Conservation (phyloP, 2,329 filamentous ascomycete genomes). For the Colletotrichum phormii region DNA sequence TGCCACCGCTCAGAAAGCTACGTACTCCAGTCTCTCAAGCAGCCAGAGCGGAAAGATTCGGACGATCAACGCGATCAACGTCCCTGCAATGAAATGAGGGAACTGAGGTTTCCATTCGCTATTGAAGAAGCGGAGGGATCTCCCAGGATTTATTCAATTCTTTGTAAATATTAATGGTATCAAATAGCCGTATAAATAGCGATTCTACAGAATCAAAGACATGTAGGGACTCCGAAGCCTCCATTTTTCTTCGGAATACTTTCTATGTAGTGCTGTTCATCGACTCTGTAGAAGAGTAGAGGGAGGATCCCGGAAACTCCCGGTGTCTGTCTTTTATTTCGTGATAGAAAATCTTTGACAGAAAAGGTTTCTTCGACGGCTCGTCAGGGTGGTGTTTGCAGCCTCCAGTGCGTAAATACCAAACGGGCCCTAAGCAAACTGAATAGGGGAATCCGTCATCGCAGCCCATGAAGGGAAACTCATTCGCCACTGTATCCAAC, state of each 20-base stretch:
- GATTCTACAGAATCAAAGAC: no score
- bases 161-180: no score
- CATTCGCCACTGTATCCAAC: not conserved
- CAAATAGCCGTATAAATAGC: no score
- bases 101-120: not conserved
- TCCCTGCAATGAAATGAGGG: not conserved
- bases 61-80: not conserved
- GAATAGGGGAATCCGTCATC: not conserved
- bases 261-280: no score
- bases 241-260: no score
- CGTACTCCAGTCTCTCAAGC: not conserved
- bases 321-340: not conserved
- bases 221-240: no score
- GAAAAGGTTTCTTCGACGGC: not conserved
- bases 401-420: not conserved
- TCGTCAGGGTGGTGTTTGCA: constrained; percentile 19
- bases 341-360: not conserved
- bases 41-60: not conserved
- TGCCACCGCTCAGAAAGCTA: not conserved
- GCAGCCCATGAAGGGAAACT: not conserved
- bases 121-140: no score
- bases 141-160: no score
- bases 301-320: not conserved
- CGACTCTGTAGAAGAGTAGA: not conserved
- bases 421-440: constrained; percentile 1